These are phyloP conservation scores for Argentina anserina DNA, from an alignment of 306 rosid species.

Conservation along the genomic window DNA sequence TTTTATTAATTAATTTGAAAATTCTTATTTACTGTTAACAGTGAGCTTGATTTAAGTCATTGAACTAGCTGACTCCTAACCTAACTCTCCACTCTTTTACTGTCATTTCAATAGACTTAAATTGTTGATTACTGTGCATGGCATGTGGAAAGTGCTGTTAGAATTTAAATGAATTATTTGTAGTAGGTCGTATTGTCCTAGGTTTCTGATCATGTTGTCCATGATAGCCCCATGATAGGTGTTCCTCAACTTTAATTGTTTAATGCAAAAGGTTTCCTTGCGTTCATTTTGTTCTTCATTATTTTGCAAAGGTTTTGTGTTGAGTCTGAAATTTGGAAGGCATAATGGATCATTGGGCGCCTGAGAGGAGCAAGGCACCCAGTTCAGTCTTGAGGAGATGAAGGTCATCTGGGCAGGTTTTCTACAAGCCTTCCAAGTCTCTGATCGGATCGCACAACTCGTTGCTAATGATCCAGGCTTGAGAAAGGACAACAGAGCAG, in stretches of 20 bases:
- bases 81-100: neutral
- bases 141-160: neutral
- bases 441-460: constrained; percentile 67
- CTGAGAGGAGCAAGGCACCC: constrained; percentile 68
- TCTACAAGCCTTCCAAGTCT: constrained; percentile 49
- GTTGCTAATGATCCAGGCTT: constrained; percentile 87
- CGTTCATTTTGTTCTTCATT: neutral
- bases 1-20: neutral
- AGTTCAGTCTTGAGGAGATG: constrained; percentile 71
- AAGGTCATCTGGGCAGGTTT: constrained; percentile 92
- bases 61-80: neutral
- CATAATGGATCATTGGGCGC: constrained; percentile 53
- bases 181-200: neutral
- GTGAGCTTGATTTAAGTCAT: neutral
- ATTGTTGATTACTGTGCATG: neutral
- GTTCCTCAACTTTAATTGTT: neutral
- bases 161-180: neutral
- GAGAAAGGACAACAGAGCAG: constrained; percentile 57
- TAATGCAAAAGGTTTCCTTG: neutral
- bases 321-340: constrained; percentile 29
- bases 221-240: neutral
- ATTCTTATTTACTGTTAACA: neutral
- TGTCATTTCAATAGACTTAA: too few species aligned
- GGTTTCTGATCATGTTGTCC: neutral
- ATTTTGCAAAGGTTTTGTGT: neutral